These are phyloP conservation scores for Gloeopeniophorella convolvens DNA, from an alignment of 768 basidiomycete genomes.

Conservation along the genomic window DNA sequence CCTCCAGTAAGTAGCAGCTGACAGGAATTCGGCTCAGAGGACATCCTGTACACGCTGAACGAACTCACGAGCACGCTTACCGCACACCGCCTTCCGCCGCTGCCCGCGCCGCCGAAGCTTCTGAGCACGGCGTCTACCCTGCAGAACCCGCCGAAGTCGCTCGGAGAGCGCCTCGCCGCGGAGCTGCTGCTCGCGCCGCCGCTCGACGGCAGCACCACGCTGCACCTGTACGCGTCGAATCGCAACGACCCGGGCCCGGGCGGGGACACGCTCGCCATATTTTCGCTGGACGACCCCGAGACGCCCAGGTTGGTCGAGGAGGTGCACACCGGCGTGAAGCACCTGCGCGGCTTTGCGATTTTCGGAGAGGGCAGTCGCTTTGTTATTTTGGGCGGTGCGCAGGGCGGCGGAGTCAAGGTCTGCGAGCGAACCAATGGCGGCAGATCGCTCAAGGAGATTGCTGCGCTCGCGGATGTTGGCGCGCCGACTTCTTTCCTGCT, in stretches of 20 bases:
- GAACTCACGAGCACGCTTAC: conserved; percentile 58
- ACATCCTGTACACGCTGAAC: conserved; percentile 55
- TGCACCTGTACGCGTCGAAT: conserved; percentile 69
- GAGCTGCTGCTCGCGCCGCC: conserved; percentile 60
- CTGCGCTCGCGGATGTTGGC: conserved; percentile 32
- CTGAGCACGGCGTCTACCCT: conserved; percentile 42
- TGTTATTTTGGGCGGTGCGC: conserved; percentile 57
- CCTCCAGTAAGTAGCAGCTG: background rate
- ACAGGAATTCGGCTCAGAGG: conserved; percentile 35
- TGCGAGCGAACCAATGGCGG: conserved; percentile 63
- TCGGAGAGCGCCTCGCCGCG: conserved; percentile 50
- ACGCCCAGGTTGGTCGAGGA: conserved; percentile 49
- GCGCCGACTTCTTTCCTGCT: conserved; percentile 36
- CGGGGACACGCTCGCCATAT: conserved; percentile 71
- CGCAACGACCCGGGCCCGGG: conserved; percentile 62
- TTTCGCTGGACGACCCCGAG: conserved; percentile 43
- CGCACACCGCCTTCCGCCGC: conserved; percentile 46
- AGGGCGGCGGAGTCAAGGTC: conserved; percentile 62
- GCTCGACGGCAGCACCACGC: conserved; percentile 43
- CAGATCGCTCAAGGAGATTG: conserved; percentile 46
- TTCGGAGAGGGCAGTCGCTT: conserved; percentile 56
- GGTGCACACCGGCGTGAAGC: conserved; percentile 61
- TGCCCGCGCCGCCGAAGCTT: conserved; percentile 31
- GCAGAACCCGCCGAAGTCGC: conserved; percentile 34
- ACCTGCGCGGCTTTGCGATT: conserved; percentile 64